Evolutionary conservation across 331 rosid genomes (phyloP).

Genomic region (Stylosanthes scabra): DNA sequence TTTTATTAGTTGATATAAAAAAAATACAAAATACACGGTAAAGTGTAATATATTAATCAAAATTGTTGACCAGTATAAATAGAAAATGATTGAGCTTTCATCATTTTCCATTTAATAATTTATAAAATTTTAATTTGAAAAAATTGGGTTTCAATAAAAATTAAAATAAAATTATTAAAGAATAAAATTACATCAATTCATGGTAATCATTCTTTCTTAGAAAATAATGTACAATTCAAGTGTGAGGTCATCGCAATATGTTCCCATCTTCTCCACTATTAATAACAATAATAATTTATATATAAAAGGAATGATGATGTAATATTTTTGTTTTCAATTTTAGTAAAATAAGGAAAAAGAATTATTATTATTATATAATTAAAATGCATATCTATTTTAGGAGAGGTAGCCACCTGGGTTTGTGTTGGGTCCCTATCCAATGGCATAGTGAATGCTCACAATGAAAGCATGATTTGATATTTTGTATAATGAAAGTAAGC

Average conservation of each 20-base stretch:
- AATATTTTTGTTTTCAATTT: slow-evolving; percentile 1
- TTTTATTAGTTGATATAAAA: no score
- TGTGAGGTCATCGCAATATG: slow-evolving; percentile 24
- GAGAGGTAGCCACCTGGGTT: slow-evolving; percentile 3
- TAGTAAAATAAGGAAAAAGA: not conserved
- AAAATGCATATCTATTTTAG: not conserved
- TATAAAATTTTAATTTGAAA: no score
- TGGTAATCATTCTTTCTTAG: not conserved
- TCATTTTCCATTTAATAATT: no score
- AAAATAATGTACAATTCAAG: slow-evolving; percentile 1
- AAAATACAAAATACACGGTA: no score
- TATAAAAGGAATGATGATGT: slow-evolving; percentile 33
- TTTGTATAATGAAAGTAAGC: slow-evolving; percentile 21
- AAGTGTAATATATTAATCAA: no score
- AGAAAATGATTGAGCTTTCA: no score
- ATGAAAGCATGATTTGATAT: slow-evolving; percentile 3
- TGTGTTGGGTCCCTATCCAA: slow-evolving; percentile 7
- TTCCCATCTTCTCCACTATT: slow-evolving; percentile 2
- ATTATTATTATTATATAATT: not conserved
- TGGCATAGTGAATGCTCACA: slow-evolving; percentile 27
- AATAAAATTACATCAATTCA: not conserved
- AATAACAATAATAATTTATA: not conserved
- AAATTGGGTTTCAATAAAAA: no score
- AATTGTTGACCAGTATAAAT: no score
- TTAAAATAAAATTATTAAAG: no score